These are phyloP conservation scores for Dictyostelium firmibasis DNA, from an alignment of 78 protist genomes.

Conservation along the genomic window DNA sequence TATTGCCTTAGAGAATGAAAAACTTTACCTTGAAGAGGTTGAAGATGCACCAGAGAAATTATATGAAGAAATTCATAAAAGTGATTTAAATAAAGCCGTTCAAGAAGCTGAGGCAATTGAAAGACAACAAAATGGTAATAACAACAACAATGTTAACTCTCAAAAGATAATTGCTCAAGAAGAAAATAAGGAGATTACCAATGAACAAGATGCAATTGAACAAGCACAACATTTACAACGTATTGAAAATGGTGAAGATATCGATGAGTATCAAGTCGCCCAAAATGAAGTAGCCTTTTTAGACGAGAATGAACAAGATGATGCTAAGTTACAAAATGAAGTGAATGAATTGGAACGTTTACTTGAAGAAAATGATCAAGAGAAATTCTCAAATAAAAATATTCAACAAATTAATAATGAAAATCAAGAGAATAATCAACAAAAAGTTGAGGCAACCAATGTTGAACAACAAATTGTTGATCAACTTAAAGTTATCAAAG, in stretches of 20 bases:
- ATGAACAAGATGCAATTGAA: neutral
- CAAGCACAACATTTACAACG: neutral
- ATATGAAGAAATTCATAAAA: neutral
- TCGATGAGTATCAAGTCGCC: neutral
- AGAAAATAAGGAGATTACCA: neutral
- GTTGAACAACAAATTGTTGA: neutral
- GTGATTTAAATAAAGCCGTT: neutral
- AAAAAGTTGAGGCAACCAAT: neutral
- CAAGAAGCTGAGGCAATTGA: neutral
- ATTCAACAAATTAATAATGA: neutral
- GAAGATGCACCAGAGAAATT: neutral
- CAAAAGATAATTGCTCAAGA: neutral
- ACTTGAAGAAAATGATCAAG: neutral
- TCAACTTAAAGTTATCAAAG: neutral
- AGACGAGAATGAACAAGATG: neutral
- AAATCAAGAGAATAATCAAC: neutral
- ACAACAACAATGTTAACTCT: neutral
- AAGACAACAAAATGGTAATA: neutral
- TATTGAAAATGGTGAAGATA: neutral
- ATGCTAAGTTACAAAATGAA: neutral
- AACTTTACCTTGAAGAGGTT: neutral
- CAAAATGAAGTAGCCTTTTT: neutral
- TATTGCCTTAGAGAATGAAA: neutral
- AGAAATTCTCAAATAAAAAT: neutral
- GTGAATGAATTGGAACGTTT: neutral